Conservation (phyloP, 1,284 basidiomycete species). For the Exobasidium rhododendri region DNA sequence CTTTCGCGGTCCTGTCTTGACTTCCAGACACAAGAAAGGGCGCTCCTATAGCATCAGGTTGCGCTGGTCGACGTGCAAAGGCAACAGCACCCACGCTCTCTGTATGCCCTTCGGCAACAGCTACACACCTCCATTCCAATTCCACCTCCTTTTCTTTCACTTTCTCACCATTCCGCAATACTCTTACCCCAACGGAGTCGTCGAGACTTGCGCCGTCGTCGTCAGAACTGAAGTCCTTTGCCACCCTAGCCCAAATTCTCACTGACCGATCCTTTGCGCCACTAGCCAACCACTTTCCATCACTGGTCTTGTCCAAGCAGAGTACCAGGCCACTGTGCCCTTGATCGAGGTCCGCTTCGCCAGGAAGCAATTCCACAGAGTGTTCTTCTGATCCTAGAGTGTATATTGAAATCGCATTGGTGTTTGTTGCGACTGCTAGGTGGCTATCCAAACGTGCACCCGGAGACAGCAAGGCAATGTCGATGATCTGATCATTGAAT, state of each 20-base stretch:
- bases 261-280: slow-evolving; percentile 89
- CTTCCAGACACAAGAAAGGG: slow-evolving; percentile 74
- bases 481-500: slow-evolving; percentile 97
- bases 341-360: slow-evolving; percentile 4
- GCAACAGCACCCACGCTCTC: slow-evolving; percentile 90
- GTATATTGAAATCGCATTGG: slow-evolving; percentile 84
- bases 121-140: slow-evolving; percentile 73
- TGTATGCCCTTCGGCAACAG: slow-evolving; percentile 85
- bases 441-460: slow-evolving; percentile 60
- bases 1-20: slow-evolving; percentile 95
- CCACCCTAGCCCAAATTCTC: slow-evolving; percentile 67
- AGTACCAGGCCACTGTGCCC: slow-evolving; percentile 85
- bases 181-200: not conserved
- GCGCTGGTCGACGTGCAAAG: slow-evolving; percentile 56
- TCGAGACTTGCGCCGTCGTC: not conserved
- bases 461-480: slow-evolving; percentile 60
- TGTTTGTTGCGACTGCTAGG: slow-evolving; percentile 92
- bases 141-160: not conserved
- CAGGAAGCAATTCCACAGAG: slow-evolving; percentile 32
- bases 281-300: slow-evolving; percentile 73
- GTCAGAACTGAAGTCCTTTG: slow-evolving; percentile 39
- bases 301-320: slow-evolving; percentile 69
- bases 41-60: slow-evolving; percentile 12
- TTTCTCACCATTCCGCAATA: not conserved
- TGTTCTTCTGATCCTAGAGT: slow-evolving; percentile 52